phyloP scores from a whole-genome alignment of 2,329 filamentous ascomycete genomes.

The Berkeleyomyces basicola region DNA sequence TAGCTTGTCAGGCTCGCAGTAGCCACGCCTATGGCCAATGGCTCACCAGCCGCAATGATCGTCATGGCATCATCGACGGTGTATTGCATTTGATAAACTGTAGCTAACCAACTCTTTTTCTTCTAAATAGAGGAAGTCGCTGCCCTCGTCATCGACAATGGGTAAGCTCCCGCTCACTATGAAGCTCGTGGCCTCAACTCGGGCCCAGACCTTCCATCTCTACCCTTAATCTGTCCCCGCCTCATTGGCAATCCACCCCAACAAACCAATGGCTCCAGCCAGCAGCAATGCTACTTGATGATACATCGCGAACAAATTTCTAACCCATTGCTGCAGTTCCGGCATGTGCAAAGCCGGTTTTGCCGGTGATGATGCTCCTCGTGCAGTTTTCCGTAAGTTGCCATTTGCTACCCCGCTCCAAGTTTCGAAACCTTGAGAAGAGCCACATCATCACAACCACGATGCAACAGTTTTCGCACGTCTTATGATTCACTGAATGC shows the following conservation, averaged over 20 bases:
- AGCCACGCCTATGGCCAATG: background rate
- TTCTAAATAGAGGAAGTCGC: slow-evolving; percentile 83
- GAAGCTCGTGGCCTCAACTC: slow-evolving; percentile 23
- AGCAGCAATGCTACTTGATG: background rate
- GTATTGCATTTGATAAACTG: background rate
- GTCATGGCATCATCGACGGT: background rate
- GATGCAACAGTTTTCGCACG: background rate
- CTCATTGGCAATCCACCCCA: background rate
- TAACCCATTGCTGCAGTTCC: slow-evolving; percentile 46
- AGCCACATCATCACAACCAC: slow-evolving; percentile 16
- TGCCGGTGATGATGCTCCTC: slow-evolving; percentile 98
- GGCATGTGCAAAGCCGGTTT: slow-evolving; percentile 99
- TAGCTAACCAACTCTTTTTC: background rate
- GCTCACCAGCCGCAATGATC: background rate
- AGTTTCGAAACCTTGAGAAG: slow-evolving; percentile 14
- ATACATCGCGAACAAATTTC: slow-evolving; percentile 1
- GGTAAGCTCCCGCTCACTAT: slow-evolving; percentile 51
- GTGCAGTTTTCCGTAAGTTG: slow-evolving; percentile 99
- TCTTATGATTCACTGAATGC: background rate
- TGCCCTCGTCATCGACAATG: slow-evolving; percentile 99
- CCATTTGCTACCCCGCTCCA: slow-evolving; percentile 38
- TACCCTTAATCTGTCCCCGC: slow-evolving; percentile 11
- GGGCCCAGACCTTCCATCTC: slow-evolving; percentile 12
- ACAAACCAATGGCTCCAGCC: background rate
- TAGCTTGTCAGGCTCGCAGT: background rate